These are phyloP conservation scores for Phytophthora kernoviae DNA, from an alignment of 352 stramenopile genomes.

Conservation along the genomic window DNA sequence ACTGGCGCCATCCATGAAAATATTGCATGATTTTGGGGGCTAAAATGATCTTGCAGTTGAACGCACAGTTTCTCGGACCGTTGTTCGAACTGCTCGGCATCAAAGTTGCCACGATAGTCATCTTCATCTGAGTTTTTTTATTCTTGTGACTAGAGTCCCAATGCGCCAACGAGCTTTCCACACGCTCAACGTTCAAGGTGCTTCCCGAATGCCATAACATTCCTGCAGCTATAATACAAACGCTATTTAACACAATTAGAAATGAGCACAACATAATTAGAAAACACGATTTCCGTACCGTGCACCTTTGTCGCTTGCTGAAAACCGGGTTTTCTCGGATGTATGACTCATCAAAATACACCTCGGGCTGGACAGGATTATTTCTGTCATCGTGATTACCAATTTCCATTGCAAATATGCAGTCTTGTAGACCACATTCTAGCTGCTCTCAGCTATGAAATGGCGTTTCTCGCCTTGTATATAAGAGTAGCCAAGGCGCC, in stretches of 20 bases:
- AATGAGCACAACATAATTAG: not conserved
- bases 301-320: conserved; percentile 3
- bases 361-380: conserved; percentile 15
- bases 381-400: conserved; percentile 8
- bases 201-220: not conserved
- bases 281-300: conserved; percentile 2
- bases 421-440: conserved; percentile 8
- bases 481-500: conserved; percentile 2
- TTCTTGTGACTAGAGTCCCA: conserved; percentile 9
- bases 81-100: not conserved
- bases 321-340: conserved; percentile 17
- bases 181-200: conserved; percentile 3
- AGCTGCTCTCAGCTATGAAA: conserved; percentile 6
- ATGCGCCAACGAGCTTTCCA: conserved; percentile 3
- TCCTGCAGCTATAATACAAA: conserved; percentile 9
- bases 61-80: conserved; percentile 6
- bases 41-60: not conserved
- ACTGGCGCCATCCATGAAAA: conserved; percentile 11
- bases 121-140: not conserved
- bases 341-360: conserved; percentile 30
- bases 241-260: not conserved
- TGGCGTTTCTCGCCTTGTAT: conserved; percentile 10
- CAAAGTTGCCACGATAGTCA: conserved; percentile 8
- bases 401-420: conserved; percentile 16
- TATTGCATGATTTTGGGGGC: not conserved